phyloP scores from a whole-genome alignment of 768 basidiomycete genomes.

The Pisolithus microcarpus region DNA sequence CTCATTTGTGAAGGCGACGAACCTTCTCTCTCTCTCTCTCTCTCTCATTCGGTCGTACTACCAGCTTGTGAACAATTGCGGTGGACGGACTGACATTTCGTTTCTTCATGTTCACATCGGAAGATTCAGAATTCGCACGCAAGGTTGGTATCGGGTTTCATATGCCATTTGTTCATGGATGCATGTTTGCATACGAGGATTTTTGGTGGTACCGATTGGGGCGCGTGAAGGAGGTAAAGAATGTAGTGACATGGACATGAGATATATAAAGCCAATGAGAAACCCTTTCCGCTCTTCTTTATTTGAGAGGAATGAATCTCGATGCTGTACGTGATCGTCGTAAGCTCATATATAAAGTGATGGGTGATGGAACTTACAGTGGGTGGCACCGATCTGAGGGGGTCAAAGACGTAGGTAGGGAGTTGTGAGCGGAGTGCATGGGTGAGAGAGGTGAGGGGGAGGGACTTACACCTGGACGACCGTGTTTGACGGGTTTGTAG shows the following conservation, averaged over 20 bases:
- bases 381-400: conserved; percentile 78
- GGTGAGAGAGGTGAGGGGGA: not conserved
- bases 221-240: conserved; percentile 9
- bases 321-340: conserved; percentile 41
- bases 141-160: not conserved
- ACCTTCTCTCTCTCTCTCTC: no score
- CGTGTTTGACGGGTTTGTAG: conserved; percentile 98
- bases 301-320: conserved; percentile 96
- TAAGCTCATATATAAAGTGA: not conserved
- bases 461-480: conserved; percentile 92
- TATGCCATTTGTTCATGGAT: conserved; percentile 3
- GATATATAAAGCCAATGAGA: conserved; percentile 10
- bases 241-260: conserved; percentile 23
- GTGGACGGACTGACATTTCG: no score
- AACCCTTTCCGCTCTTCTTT: conserved; percentile 29
- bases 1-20: not conserved
- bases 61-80: no score
- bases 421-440: not conserved
- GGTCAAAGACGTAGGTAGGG: conserved; percentile 5
- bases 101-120: no score
- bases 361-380: conserved; percentile 48
- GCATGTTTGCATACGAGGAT: conserved; percentile 30
- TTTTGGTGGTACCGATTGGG: conserved; percentile 26
- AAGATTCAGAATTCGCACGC: no score
- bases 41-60: no score